Base-by-base conservation (phyloP, 2,329 filamentous ascomycete genomes). In the Talaromyces verruculosus region DNA sequence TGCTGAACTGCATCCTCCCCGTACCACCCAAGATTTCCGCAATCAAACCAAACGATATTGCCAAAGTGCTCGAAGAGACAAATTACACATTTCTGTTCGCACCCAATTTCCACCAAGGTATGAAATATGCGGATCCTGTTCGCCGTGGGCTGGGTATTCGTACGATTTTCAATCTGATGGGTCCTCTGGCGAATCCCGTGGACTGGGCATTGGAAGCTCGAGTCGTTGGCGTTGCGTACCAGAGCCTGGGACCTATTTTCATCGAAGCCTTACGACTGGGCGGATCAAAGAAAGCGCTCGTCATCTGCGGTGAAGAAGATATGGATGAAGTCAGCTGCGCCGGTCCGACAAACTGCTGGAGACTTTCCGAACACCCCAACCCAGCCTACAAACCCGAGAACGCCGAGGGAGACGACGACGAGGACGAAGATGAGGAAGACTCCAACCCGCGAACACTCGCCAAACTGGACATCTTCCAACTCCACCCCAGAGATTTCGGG, bases 51-150 rank as follows among this genome's bases (percentile, higher is more conserved):
- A 78, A 84, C 49, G 92, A 89, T 57, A 84, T 98, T 58, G 79
- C 86, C 61, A 77, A 84, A 65, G 87, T 97, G 67, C 97, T 97
- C 81, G 84, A 86, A 59, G 82, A 84, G 66, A 91, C 90, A 68
- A 97, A 96, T 81, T 99, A 98, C 81, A 91, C 91, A 69, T 99
- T 99, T 80, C 86, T 99, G 35, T 98, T 95, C 75, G 95, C 95
- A 0, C 94, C 95, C 45, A 91, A 95, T 71, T 99, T 97, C 84
- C 95, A 99, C 80, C 92, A 93, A 0, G 94, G 93, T 58, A 97
- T 98, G 90, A 89, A 88, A 76, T 89, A 93, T 77, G 93, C 95
- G 45, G 92, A 93, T 4, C 88, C 90, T 1, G 89, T 97, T 69
- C 90, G 95, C 68, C 91, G 88, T 74, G 91, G 96, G 76, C 87